Evolutionary conservation across 805 yeast genomes (phyloP), one percentile per base, ranked within the genome.

Genomic region (Hanseniaspora guilliermondii): DNA sequence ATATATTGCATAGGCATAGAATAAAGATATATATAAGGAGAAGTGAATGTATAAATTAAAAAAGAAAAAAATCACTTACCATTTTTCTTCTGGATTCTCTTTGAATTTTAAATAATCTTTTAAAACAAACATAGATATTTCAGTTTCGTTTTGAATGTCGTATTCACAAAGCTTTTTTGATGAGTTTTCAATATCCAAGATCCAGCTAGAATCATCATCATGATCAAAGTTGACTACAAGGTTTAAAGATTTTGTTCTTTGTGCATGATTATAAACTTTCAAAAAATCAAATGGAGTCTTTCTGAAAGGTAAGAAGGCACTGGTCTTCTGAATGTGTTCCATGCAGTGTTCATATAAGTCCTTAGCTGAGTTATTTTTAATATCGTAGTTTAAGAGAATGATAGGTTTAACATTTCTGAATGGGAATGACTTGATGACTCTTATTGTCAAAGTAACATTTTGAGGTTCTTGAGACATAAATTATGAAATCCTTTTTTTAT

Each of bases 221-320:
- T 89, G 82, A 27, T 87, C 96, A 65, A 93, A 77, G 65, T 93
- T 93, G 58, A 93, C 85, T 47, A 88, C 93, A 60, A 93, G 73
- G 64, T 93, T 88, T 79, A 88, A 84, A 2, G 96, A 86, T 69
- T 93, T 93, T 32, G 95, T 78, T 12, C 94, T 93, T 67, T 91
- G 97, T 0, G 98, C 97, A 64, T 87, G 88, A 30, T 96, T 85
- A 69, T 93, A 93, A 6, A 93, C 76, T 67, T 93, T 93, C 55
- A 91, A 66, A 0, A 89, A 73, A 64, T 91, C 85, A 58, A 80
- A 85, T 0, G 69, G 72, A 9, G 86, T 85, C 57, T 76, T 85
- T 63, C 97, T 75, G 67, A 80, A 89, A 1, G 97, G 95, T 62
- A 96, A 75, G 56, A 82, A 77, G 0, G 78, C 80, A 6, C 93